These are phyloP conservation scores for Stipa capillata DNA, from an alignment of 176 grass and related monocot species.

Conservation along the genomic window DNA sequence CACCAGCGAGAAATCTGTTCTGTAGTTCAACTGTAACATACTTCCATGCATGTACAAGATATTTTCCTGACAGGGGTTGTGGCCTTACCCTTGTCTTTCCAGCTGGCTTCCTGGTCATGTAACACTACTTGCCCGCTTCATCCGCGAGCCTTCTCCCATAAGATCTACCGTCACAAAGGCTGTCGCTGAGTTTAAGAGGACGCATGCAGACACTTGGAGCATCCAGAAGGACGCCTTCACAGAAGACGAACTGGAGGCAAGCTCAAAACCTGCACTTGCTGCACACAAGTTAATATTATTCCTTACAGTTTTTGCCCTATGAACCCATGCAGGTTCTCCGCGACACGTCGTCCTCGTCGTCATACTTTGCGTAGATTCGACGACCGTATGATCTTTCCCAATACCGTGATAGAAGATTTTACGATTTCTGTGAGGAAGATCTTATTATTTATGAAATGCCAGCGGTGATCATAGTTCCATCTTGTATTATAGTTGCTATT, in stretches of 20 bases:
- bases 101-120: slow-evolving; percentile 95
- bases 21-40: neutral
- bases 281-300: neutral
- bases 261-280: neutral
- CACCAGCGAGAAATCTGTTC: neutral
- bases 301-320: neutral
- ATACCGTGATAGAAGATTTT: neutral
- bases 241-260: slow-evolving; percentile 90
- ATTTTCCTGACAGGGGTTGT: too few relatives aligned
- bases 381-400: neutral
- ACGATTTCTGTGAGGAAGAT: neutral
- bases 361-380: slow-evolving; percentile 74
- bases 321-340: slow-evolving; percentile 62
- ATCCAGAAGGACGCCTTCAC: slow-evolving; percentile 85
- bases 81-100: too few relatives aligned
- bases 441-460: too few relatives aligned
- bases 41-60: too few relatives aligned
- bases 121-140: slow-evolving; percentile 72
- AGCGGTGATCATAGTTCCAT: neutral
- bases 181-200: slow-evolving; percentile 87
- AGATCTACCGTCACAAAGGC: slow-evolving; percentile 92
- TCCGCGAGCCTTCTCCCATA: slow-evolving; percentile 67
- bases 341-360: slow-evolving; percentile 78
- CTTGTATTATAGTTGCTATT: neutral
- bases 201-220: slow-evolving; percentile 92